These are phyloP conservation scores for Aschersonia sp. DNA, from an alignment of 2,329 filamentous ascomycete species.

Conservation along the genomic window DNA sequence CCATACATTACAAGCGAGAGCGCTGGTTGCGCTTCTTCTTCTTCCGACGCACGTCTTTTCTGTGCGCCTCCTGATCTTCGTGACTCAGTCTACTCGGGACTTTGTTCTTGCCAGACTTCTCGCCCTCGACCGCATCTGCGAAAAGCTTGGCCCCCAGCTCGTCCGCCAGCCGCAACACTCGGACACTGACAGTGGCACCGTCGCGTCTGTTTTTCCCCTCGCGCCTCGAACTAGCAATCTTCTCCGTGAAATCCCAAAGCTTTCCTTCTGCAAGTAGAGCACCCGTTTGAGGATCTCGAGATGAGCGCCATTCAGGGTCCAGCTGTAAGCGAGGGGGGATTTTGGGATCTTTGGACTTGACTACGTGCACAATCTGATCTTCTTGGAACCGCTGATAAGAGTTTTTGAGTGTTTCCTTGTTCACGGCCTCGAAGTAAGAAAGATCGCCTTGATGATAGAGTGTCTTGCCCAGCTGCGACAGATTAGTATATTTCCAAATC, in stretches of 20 bases:
- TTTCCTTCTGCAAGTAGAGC: slow-evolving; percentile 54
- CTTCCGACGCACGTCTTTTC: slow-evolving; percentile 29
- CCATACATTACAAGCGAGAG: slow-evolving; percentile 28
- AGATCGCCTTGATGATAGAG: slow-evolving; percentile 95
- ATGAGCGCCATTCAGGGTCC: slow-evolving; percentile 59
- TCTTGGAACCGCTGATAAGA: slow-evolving; percentile 78
- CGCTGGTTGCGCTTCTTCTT: slow-evolving; percentile 32
- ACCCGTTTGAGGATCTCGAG: slow-evolving; percentile 46
- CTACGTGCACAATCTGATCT: slow-evolving; percentile 70
- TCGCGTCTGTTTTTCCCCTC: slow-evolving; percentile 97
- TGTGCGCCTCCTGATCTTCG: slow-evolving; percentile 33
- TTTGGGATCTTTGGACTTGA: slow-evolving; percentile 53
- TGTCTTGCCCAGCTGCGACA: slow-evolving; percentile 68
- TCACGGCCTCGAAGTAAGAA: slow-evolving; percentile 94
- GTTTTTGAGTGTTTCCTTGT: slow-evolving; percentile 95
- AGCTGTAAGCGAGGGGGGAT: slow-evolving; percentile 50
- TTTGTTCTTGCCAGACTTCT: slow-evolving; percentile 18
- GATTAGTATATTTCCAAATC: slow-evolving; percentile 3
- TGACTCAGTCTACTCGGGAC: slow-evolving; percentile 28
- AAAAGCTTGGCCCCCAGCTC: slow-evolving; percentile 58
- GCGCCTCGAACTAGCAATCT: slow-evolving; percentile 66
- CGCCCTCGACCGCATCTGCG: slow-evolving; percentile 31
- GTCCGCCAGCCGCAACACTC: slow-evolving; percentile 69
- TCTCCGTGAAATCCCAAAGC: slow-evolving; percentile 84
- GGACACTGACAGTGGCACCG: slow-evolving; percentile 70